Conservation (phyloP, 2,329 filamentous ascomycete species). For the Neocucurbitaria cava region DNA sequence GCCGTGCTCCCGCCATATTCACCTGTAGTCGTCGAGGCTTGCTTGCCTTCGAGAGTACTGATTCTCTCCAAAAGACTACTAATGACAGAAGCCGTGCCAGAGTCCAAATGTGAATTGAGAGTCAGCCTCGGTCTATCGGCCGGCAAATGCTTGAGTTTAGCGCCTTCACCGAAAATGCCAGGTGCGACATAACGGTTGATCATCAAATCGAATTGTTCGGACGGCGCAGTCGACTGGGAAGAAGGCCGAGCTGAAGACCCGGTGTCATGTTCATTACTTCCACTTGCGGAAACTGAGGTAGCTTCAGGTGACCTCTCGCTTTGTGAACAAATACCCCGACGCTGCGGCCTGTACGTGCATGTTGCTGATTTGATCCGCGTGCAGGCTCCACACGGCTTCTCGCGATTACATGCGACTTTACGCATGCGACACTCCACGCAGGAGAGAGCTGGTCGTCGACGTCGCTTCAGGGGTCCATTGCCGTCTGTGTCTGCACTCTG, state of each 20-base stretch:
- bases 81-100: constrained; percentile 7
- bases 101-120: constrained; percentile 1
- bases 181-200: constrained; percentile 24
- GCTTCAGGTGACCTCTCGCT: constrained; percentile 2
- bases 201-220: constrained; percentile 17
- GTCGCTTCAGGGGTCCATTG: constrained; percentile 27
- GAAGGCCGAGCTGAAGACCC: constrained; percentile 6
- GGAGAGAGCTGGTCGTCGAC: constrained; percentile 35
- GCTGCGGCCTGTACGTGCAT: constrained; percentile 31
- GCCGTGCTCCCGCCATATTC: background rate
- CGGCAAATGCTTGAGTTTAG: constrained; percentile 5
- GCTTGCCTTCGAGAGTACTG: constrained; percentile 9
- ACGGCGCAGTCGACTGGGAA: constrained; percentile 1
- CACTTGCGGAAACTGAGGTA: background rate
- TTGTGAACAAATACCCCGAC: constrained; percentile 3
- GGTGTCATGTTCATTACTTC: constrained; percentile 2
- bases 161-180: constrained; percentile 15
- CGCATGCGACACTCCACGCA: constrained; percentile 39
- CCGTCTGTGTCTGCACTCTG: constrained; percentile 21
- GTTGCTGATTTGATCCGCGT: constrained; percentile 26
- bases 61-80: constrained; percentile 6
- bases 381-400: constrained; percentile 35
- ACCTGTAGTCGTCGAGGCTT: background rate
- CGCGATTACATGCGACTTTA: constrained; percentile 40
- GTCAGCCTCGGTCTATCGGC: background rate